Percentiles rank a stretch among this genome's conserved stretches.
phyloP scores from a whole-genome alignment of 805 yeast genomes.

The Kuraishia capsulata region DNA sequence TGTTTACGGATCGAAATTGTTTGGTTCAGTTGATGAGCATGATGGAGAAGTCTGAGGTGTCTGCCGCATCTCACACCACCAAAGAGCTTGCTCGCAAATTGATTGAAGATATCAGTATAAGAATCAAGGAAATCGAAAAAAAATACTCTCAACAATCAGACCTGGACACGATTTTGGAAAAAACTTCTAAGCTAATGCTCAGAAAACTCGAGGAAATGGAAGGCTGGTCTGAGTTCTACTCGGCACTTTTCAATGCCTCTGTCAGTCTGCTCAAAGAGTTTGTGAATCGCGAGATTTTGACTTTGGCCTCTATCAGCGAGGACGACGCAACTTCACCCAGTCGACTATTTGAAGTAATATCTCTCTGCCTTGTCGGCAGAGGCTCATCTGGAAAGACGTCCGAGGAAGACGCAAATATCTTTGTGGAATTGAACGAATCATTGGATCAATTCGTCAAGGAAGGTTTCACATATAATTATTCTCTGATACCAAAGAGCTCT shows the following conservation, averaged over 20 bases:
- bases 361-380: too few relatives aligned
- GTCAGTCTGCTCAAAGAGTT: conserved; percentile 34
- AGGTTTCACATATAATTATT: neutral
- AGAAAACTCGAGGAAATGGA: conserved; percentile 41
- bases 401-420: neutral
- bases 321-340: neutral
- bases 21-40: conserved; percentile 14
- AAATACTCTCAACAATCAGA: conserved; percentile 41
- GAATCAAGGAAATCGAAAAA: conserved; percentile 38
- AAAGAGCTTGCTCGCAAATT: neutral
- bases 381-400: neutral
- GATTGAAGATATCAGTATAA: neutral
- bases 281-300: conserved; percentile 43
- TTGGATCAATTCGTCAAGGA: neutral
- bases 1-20: conserved; percentile 34
- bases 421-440: neutral
- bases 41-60: conserved; percentile 7
- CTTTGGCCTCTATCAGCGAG: conserved; percentile 35
- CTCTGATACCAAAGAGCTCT: neutral
- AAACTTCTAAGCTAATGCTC: conserved; percentile 36
- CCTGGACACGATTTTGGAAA: conserved; percentile 39
- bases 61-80: too few relatives aligned
- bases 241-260: conserved; percentile 28
- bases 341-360: neutral
- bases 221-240: conserved; percentile 43